Evolutionary conservation across 116 monocot species (phyloP), one percentile per base, ranked within the genome.

Genomic region (Posidonia oceanica): DNA sequence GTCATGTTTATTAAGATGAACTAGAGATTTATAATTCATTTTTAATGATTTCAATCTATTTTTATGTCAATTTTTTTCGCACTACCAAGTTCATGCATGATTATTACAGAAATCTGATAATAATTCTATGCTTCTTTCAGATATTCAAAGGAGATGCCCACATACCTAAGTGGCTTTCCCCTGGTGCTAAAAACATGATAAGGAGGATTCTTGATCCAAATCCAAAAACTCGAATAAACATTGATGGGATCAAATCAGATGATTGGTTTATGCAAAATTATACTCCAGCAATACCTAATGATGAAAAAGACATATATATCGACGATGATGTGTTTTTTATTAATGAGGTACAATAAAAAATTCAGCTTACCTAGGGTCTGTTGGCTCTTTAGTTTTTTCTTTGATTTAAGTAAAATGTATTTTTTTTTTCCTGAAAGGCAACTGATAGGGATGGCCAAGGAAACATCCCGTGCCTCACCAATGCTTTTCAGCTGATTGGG

Each of bases 401-500:
- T 40, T 18, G 53, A 61, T 14, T 16, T 61, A 1, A 17, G 16
- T 15, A 58, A 70, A n/a, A 3, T 5, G 40, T 16, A 14, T 39
- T 42, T 38, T 63, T 80, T 64, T 16, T 4, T 74, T 78, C 18
- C 18, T 3, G 77, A 52, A 75, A 88, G 88, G 39, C 57, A 4
- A 68, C 52, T 23, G 78, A 78, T 3, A 51, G 3, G 48, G 70
- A 78, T 52, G 82, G 56, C 0, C 39, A 74, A 63, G 72, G 54
- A 52, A 79, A 69, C 0, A 61, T 21, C 6, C 75, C 79, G 0
- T 69, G 81, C 14, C 77, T 74, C 69, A 93, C 88, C 62, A 99
- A 99, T 81, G 98, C 99, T 7, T 99, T 99, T 64, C 73, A 88
- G 74, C 70, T 99, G 13, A 99, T 99, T 58, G 86, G 99, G 41